phyloP scores from a whole-genome alignment of 2,329 filamentous ascomycete genomes.

The Helotiales sp. region DNA sequence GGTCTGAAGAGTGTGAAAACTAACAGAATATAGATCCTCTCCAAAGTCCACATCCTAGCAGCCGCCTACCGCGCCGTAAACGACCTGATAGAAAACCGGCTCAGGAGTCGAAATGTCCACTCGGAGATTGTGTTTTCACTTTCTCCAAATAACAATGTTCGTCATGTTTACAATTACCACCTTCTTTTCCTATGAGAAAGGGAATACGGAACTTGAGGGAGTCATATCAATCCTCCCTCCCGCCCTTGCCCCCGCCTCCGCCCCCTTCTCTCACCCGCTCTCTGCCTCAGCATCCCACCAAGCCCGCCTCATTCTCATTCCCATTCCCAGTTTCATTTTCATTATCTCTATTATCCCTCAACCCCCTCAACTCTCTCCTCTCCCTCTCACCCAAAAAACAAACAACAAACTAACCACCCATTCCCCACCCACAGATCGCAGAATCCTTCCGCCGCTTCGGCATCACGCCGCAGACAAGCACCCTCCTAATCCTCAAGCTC shows the following conservation, averaged over 20 bases:
- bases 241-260: no score
- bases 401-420: background rate
- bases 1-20: background rate
- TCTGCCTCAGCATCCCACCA: no score
- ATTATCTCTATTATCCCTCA: background rate
- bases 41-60: slow-evolving; percentile 53
- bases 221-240: no score
- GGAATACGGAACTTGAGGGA: no score
- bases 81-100: slow-evolving; percentile 47
- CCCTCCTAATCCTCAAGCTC: slow-evolving; percentile 83
- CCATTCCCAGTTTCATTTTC: no score
- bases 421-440: slow-evolving; percentile 66
- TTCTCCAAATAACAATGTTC: slow-evolving; percentile 59
- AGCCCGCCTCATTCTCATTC: no score
- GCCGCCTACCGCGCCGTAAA: slow-evolving; percentile 57
- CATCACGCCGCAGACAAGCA: slow-evolving; percentile 70
- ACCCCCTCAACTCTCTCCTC: slow-evolving; percentile 21
- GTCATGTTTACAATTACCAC: no score
- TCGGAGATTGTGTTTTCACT: slow-evolving; percentile 61
- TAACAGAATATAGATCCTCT: slow-evolving; percentile 49
- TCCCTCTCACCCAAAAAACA: background rate
- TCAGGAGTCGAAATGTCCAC: slow-evolving; percentile 58
- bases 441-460: slow-evolving; percentile 92
- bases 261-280: no score
- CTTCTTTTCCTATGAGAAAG: no score